phyloP scores from a whole-genome alignment of 176 grass and related monocot species.

The Leersia perrieri region DNA sequence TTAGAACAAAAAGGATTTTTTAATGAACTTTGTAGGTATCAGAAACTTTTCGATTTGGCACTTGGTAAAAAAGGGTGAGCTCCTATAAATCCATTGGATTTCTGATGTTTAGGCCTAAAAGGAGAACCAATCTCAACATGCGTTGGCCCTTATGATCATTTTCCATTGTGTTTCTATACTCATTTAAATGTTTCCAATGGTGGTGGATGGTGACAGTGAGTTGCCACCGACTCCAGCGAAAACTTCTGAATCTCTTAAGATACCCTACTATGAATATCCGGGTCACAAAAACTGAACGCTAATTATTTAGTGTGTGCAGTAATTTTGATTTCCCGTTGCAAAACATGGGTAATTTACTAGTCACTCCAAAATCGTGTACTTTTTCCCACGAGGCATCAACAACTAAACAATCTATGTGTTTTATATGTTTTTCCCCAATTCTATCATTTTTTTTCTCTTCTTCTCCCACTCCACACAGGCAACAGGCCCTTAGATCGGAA shows the following conservation, averaged over 20 bases:
- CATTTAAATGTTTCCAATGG: no score
- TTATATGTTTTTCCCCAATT: neutral
- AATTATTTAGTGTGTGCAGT: no score
- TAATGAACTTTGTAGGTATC: neutral
- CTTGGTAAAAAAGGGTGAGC: neutral
- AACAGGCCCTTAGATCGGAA: neutral
- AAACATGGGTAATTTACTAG: no score
- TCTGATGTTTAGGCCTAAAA: neutral
- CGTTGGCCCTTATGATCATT: neutral
- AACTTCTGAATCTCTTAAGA: no score
- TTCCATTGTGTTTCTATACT: neutral
- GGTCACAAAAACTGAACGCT: no score
- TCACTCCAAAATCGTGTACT: neutral
- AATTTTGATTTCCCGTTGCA: no score
- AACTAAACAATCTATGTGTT: neutral
- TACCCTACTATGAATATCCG: no score
- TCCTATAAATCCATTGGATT: neutral
- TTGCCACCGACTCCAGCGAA: no score
- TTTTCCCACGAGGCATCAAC: neutral
- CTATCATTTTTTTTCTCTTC: neutral
- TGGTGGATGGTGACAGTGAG: no score
- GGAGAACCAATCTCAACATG: neutral
- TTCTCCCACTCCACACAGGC: neutral
- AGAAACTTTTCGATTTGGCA: neutral
- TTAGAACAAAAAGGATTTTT: neutral